Evolutionary conservation across 129 eudicot species (phyloP).

Genomic region (Centella asiatica): DNA sequence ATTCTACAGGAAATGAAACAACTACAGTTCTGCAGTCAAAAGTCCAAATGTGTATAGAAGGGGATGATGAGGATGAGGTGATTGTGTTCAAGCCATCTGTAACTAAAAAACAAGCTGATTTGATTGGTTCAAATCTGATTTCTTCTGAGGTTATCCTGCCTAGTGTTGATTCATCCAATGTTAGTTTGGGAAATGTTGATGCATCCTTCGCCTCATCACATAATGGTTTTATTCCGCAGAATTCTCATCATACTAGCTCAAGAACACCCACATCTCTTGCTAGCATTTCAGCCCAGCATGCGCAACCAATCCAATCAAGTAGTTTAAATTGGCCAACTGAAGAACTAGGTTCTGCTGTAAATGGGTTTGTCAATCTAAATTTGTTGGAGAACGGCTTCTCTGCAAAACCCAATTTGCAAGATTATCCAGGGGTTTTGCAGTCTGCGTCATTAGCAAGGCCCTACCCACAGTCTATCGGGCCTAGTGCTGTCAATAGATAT

Average conservation of each 20-base stretch:
- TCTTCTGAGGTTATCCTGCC: conserved; percentile 31
- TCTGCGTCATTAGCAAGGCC: conserved; percentile 37
- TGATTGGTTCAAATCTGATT: conserved; percentile 11
- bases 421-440: conserved; percentile 25
- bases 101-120: conserved; percentile 42
- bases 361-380: conserved; percentile 40
- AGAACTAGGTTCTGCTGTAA: conserved; percentile 15
- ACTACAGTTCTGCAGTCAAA: conserved; percentile 8
- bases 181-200: conserved; percentile 21
- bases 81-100: conserved; percentile 78
- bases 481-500: conserved; percentile 15
- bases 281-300: conserved; percentile 26
- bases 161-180: conserved; percentile 15
- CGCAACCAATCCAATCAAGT: conserved; percentile 22
- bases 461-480: conserved; percentile 30
- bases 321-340: conserved; percentile 2
- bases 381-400: conserved; percentile 35
- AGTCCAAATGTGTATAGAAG: conserved; percentile 29
- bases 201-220: conserved; percentile 30
- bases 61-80: conserved; percentile 88
- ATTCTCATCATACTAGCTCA: conserved; percentile 17
- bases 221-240: conserved; percentile 30
- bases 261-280: conserved; percentile 30
- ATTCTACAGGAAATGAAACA: conserved; percentile 13
- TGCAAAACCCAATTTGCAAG: conserved; percentile 27